A percentile compares a stretch with the other conserved stretches of the same genome.
phyloP scores from a whole-genome alignment of 108 stramenopile genomes.

The Cylindrotheca closterium region DNA sequence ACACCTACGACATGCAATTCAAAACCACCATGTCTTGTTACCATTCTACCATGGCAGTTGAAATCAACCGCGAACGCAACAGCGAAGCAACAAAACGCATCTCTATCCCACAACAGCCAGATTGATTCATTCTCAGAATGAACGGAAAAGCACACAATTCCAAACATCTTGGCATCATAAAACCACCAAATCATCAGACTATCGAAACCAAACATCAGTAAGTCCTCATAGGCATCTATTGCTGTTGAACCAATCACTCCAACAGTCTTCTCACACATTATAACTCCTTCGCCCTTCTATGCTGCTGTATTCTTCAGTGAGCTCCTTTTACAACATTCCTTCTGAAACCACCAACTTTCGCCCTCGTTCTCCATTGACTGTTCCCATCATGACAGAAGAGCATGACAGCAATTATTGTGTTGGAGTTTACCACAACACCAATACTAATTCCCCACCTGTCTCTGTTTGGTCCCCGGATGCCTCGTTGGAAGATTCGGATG shows the following conservation, averaged over 20 bases:
- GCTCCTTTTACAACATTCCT: background rate
- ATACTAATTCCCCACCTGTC: background rate
- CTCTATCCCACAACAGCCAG: background rate
- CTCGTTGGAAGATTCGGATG: background rate
- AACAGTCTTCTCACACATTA: background rate
- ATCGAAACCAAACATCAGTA: background rate
- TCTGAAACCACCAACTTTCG: background rate
- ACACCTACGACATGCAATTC: background rate
- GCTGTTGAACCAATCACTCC: background rate
- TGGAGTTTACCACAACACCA: background rate
- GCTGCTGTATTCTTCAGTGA: background rate
- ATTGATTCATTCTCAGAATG: background rate
- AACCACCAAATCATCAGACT: background rate
- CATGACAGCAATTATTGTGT: too few species aligned
- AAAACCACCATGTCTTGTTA: background rate
- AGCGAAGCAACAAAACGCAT: too few species aligned
- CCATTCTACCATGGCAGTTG: too few species aligned
- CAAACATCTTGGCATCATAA: background rate
- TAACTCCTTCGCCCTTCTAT: background rate
- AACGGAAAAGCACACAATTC: too few species aligned
- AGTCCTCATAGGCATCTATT: too few species aligned
- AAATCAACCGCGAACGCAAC: too few species aligned
- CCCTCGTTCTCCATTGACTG: background rate
- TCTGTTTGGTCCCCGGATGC: background rate
- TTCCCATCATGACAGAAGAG: too few species aligned